A percentile compares a stretch with the other conserved stretches of the same genome.
Evolutionary conservation across 1,284 basidiomycete species (phyloP).

Genomic region (Ustilago loliicola): DNA sequence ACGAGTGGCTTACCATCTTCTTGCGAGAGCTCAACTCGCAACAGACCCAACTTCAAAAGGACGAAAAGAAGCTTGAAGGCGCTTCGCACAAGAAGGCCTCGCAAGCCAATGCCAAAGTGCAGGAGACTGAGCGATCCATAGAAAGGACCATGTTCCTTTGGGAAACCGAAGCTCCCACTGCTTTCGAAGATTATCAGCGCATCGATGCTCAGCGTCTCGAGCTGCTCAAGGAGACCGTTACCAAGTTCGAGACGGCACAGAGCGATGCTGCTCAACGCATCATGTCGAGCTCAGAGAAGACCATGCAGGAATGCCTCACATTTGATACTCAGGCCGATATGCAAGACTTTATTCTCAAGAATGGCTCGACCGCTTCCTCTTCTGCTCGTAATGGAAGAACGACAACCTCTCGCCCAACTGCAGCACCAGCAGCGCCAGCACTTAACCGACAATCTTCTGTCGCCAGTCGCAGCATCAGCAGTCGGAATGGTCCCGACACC

Average conservation of each 20-base stretch:
- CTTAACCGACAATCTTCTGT: slow-evolving; percentile 37
- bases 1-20: slow-evolving; percentile 58
- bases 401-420: slow-evolving; percentile 14
- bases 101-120: slow-evolving; percentile 53
- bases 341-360: slow-evolving; percentile 61
- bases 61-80: slow-evolving; percentile 63
- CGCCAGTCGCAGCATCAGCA: slow-evolving; percentile 49
- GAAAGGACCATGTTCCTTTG: slow-evolving; percentile 56
- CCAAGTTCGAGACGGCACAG: slow-evolving; percentile 63
- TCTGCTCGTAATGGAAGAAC: slow-evolving; percentile 31
- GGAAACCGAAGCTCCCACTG: slow-evolving; percentile 60
- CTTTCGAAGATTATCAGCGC: slow-evolving; percentile 63
- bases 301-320: slow-evolving; percentile 58
- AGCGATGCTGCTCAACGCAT: slow-evolving; percentile 61
- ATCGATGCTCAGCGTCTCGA: slow-evolving; percentile 64
- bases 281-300: slow-evolving; percentile 62
- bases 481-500: slow-evolving; percentile 32
- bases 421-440: not conserved
- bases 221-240: slow-evolving; percentile 62
- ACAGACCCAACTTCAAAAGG: slow-evolving; percentile 65
- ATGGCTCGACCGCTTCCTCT: slow-evolving; percentile 22
- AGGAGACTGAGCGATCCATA: slow-evolving; percentile 59
- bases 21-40: slow-evolving; percentile 65
- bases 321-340: slow-evolving; percentile 65
- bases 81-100: slow-evolving; percentile 62